Evolutionary conservation across 2,329 filamentous ascomycete species (phyloP), one percentile per base, ranked within the genome.

Genomic region (Phialemonium atrogriseum): DNA sequence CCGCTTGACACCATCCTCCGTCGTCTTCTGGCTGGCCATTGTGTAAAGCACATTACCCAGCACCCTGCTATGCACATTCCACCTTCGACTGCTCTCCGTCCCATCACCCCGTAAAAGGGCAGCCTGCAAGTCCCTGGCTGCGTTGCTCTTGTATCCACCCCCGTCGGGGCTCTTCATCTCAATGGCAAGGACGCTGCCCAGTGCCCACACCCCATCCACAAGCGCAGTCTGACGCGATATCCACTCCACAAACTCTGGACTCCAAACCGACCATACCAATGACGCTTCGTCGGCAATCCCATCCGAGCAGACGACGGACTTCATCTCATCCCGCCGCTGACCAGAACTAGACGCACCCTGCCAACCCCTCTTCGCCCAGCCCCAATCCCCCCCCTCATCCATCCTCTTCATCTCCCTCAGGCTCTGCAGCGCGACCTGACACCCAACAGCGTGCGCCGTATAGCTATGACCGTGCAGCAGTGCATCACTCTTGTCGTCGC

Each of bases 401-500:
- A 86, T 70, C 1, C 56, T 47, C 26, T 62, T 52, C 66, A 89
- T 73, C 23, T 66, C 64, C 7, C 56, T 51, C 7, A 93, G 51
- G 1, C 76, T 78, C 30, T 75, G 72, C n/a, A 80, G 64, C 0
- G 81, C 86, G 0, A 93, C 83, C 26, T 80, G 73, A 45, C 84
- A 93, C 1, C 85, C 86, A 2, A 91, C 71, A 0, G 86, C 70
- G 52, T 93, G 84, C 0, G 85, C 85, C 0, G 85, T 93, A 56
- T 93, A 93, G 52, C 83, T 89, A 51, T 93, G 85, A 0, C 85
- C 85, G 44, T 93, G 86, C 4, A 93, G 61, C 5, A 93, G 57
- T 0, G 85, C 85, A 43, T 89, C 83, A 1, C 73, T 76, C 58
- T 91, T 93, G 29, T 85, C 77, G 1, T 72, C 63, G 32, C 79